Percentiles rank a stretch among this genome's conserved stretches.
Conservation (phyloP, 176 grass and related monocot genomes). For the Carex scoparia region DNA sequence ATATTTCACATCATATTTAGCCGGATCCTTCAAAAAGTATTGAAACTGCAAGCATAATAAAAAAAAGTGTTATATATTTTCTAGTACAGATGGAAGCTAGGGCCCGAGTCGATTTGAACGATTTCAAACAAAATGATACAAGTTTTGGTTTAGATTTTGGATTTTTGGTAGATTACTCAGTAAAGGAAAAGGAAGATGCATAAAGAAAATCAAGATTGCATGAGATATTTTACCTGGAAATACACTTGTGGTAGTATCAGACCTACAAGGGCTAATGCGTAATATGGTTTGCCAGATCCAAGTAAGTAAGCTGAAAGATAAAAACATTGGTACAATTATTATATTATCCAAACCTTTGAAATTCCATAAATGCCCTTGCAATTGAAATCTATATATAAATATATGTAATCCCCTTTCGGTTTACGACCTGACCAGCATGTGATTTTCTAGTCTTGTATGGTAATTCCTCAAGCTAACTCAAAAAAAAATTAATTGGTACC, state of each 20-base stretch:
- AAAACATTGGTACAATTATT: background rate
- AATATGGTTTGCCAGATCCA: conserved; percentile 36
- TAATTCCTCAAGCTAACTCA: background rate
- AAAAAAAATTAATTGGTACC: background rate
- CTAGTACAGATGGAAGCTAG: too few species aligned
- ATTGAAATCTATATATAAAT: too few species aligned
- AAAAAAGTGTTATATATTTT: background rate
- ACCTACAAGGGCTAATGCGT: conserved; percentile 42
- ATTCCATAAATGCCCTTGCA: too few species aligned
- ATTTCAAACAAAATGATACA: too few species aligned
- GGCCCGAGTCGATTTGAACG: too few species aligned
- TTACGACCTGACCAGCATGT: too few species aligned
- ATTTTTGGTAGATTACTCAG: too few species aligned
- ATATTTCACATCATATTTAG: conserved; percentile 53
- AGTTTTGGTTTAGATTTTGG: too few species aligned
- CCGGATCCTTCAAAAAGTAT: conserved; percentile 47
- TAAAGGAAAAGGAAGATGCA: too few species aligned
- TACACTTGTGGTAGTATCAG: conserved; percentile 41
- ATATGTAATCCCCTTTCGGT: too few species aligned
- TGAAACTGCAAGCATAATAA: conserved; percentile 38
- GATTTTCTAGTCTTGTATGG: too few species aligned
- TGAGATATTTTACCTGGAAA: conserved; percentile 36
- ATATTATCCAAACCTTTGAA: background rate
- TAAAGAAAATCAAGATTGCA: background rate
- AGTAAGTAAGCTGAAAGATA: conserved; percentile 43